phyloP scores from a whole-genome alignment of 2,329 filamentous ascomycete species.

The Daldinia eschscholtzii region DNA sequence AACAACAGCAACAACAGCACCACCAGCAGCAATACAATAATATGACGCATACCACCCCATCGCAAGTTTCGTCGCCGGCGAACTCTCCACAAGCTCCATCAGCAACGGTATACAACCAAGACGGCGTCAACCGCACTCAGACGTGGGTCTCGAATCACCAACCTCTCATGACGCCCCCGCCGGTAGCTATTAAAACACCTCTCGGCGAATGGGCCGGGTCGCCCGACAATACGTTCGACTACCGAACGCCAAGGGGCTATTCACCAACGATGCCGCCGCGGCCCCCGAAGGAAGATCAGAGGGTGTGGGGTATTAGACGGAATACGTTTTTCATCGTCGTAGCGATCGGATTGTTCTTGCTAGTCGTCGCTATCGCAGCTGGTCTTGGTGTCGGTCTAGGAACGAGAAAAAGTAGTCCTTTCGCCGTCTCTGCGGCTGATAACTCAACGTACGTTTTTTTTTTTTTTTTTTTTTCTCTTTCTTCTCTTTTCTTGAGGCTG shows the following conservation, averaged over 20 bases:
- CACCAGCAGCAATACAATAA: conserved; percentile 9
- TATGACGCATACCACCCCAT: conserved; percentile 22
- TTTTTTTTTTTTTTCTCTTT: neutral
- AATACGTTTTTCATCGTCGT: conserved; percentile 50
- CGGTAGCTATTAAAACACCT: conserved; percentile 34
- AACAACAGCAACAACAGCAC: conserved; percentile 26
- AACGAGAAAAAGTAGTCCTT: conserved; percentile 24
- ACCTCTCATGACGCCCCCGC: conserved; percentile 33
- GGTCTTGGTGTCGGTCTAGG: conserved; percentile 54
- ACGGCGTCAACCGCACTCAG: conserved; percentile 37
- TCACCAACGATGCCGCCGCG: conserved; percentile 25
- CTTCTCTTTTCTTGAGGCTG: neutral
- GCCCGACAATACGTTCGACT: conserved; percentile 28
- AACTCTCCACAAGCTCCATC: neutral
- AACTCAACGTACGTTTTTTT: conserved; percentile 26
- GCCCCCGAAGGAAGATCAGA: conserved; percentile 15
- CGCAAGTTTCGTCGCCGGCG: conserved; percentile 16
- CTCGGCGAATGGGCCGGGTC: conserved; percentile 34
- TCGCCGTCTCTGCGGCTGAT: neutral
- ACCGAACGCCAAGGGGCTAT: conserved; percentile 23
- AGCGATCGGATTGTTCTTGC: conserved; percentile 48
- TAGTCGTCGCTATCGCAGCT: conserved; percentile 51
- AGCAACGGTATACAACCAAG: conserved; percentile 17
- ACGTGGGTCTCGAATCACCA: conserved; percentile 42
- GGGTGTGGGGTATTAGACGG: conserved; percentile 51